Percentiles rank a stretch among this genome's conserved stretches.
Conservation (phyloP, 2,329 filamentous ascomycete species). For the Stemphylium lycopersici region DNA sequence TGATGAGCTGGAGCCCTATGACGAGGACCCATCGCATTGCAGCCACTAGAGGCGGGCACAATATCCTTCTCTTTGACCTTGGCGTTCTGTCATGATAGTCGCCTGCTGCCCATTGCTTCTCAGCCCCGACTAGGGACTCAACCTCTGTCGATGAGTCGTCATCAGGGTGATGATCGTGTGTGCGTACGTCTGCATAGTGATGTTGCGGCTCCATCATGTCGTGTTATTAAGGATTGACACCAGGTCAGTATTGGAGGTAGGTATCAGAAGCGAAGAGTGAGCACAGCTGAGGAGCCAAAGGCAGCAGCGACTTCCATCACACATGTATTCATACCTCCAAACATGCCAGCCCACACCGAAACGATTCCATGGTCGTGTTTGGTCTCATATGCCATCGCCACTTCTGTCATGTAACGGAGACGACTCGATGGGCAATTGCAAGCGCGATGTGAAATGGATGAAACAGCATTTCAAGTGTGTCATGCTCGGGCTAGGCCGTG, state of each 20-base stretch:
- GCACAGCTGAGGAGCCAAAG: constrained; percentile 37
- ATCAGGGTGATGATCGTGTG: constrained; percentile 32
- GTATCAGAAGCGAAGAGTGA: constrained; percentile 24
- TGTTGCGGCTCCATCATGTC: constrained; percentile 39
- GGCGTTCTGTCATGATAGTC: constrained; percentile 25
- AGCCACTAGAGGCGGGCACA: constrained; percentile 16
- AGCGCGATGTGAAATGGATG: constrained; percentile 18
- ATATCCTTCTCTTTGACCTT: constrained; percentile 25
- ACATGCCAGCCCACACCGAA: constrained; percentile 17
- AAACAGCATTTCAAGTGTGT: constrained; percentile 24
- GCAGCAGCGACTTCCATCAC: constrained; percentile 15
- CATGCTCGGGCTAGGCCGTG: constrained; percentile 21
- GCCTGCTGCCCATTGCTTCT: constrained; percentile 34
- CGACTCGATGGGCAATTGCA: constrained; percentile 12
- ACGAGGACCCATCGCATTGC: constrained; percentile 39
- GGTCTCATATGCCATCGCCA: constrained; percentile 13
- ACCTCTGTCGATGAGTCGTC: constrained; percentile 45
- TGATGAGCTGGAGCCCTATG: constrained; percentile 38
- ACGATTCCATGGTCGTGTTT: constrained; percentile 32
- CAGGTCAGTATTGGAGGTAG: constrained; percentile 20
- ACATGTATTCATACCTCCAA: constrained; percentile 20
- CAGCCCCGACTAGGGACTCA: constrained; percentile 35
- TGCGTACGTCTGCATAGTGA: constrained; percentile 34
- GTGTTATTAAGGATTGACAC: constrained; percentile 21
- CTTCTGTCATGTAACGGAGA: constrained; percentile 6